Base-by-base conservation (phyloP, 2,329 filamentous ascomycete species). In the Botrytis squamosa region DNA sequence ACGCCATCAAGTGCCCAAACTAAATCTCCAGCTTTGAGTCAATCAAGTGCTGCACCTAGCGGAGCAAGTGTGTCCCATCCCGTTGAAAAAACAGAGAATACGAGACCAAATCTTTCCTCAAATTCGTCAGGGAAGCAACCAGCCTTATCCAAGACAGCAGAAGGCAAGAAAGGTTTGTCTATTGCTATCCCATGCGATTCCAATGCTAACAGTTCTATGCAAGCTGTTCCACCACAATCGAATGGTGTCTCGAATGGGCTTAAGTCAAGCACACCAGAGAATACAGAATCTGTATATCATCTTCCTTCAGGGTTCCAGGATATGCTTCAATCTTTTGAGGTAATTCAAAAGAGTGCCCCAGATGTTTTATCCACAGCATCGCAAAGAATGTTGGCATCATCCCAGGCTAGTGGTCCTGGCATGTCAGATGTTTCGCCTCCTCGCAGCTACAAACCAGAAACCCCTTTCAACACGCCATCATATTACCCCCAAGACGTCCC, bases 401-500 rank as follows among this genome's bases (percentile, higher is more conserved):
- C 94, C 40, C 91, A 94, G 77, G 86, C 88, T 38, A 92, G 86
- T 73, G 91, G 90, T 75, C 93, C 95, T 2, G 93, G 95, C 76
- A 87, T 76, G 38, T 83, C 88, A 46, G 96, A 99, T 83, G 89
- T 93, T 33, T 94, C 97, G 80, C 90, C 93, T 75, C 93, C 94
- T 36, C 89, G 92, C 75, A 91, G 92, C 78, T 98, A 98, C 85
- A 91, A 91, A 77, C 95, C 96, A 4, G 92, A 95, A 77, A 90
- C 91, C 76, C 92, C 92, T 40, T 93, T 93, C 83, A 90, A 92
- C 79, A 92, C 92, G 8, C 91, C 91, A 4, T 86, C 93, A 12
- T 93, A 96, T 78, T 99, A 97, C 82, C 96, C 96, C 10, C 94
- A 97, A 81, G 94, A 98, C 81, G 92, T 95, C n/a, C 86, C 98